These are phyloP conservation scores for Botrytis cinerea DNA, from an alignment of 2,329 filamentous ascomycete genomes.

Conservation along the genomic window DNA sequence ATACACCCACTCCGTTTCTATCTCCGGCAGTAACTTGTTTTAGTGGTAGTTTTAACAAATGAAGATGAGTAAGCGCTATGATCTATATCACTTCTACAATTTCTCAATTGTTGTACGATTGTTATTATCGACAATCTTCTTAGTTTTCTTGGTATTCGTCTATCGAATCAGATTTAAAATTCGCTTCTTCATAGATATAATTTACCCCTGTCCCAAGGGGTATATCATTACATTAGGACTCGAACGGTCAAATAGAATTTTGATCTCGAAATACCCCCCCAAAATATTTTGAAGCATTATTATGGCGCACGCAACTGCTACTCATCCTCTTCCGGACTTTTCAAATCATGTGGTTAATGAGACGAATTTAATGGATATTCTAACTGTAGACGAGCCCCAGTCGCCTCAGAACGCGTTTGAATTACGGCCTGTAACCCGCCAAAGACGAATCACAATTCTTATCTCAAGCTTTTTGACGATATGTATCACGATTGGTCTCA, in stretches of 20 bases:
- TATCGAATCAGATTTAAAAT: neutral
- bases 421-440: constrained; percentile 33
- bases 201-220: neutral
- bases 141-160: neutral
- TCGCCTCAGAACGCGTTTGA: constrained; percentile 44
- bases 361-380: neutral
- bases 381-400: neutral
- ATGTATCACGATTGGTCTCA: constrained; percentile 51
- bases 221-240: neutral
- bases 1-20: neutral
- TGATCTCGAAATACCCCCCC: too few species aligned
- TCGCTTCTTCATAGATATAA: neutral
- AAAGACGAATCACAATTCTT: constrained; percentile 48
- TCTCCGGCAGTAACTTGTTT: neutral
- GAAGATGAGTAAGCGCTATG: neutral
- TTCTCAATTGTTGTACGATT: neutral
- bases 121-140: neutral
- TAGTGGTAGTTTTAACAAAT: neutral
- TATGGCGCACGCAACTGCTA: neutral
- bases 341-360: constrained; percentile 32
- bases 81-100: neutral
- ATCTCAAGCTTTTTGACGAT: constrained; percentile 49
- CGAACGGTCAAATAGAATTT: neutral
- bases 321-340: constrained; percentile 16
- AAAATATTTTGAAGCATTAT: neutral